Evolutionary conservation across 768 basidiomycete species (phyloP).

Genomic region (Neoboletus subvelutipes): DNA sequence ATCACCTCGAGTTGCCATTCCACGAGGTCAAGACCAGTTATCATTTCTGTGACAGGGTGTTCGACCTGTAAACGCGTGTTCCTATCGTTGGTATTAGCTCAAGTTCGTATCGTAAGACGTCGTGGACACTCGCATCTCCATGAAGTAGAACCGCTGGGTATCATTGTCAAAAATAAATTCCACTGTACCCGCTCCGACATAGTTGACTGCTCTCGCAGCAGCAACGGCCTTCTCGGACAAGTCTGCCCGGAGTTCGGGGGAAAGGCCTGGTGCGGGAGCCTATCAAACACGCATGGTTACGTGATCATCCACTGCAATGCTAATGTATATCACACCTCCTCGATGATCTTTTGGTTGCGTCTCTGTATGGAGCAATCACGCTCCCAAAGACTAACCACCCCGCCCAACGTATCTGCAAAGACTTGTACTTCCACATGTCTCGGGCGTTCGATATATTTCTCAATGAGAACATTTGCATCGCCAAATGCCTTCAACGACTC

Average conservation of each 20-base stretch:
- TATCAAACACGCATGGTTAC: constrained; percentile 29
- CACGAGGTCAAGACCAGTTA: constrained; percentile 90
- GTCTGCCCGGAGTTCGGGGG: constrained; percentile 73
- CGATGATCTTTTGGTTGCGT: constrained; percentile 94
- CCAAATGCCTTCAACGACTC: constrained; percentile 89
- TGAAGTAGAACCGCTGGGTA: constrained; percentile 84
- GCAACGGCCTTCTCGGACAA: constrained; percentile 85
- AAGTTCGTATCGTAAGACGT: not conserved
- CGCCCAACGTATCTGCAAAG: constrained; percentile 81
- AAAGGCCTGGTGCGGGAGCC: constrained; percentile 90
- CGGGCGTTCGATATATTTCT: constrained; percentile 85
- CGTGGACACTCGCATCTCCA: constrained; percentile 75
- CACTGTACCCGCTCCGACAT: constrained; percentile 91
- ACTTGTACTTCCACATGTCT: constrained; percentile 95
- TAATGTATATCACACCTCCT: constrained; percentile 53
- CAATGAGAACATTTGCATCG: constrained; percentile 81
- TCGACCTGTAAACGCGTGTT: constrained; percentile 86
- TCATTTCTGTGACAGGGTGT: constrained; percentile 93
- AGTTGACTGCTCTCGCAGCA: constrained; percentile 89
- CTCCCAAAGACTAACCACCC: constrained; percentile 92
- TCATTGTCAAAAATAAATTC: constrained; percentile 97
- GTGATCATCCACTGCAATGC: not conserved
- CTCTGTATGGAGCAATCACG: constrained; percentile 90
- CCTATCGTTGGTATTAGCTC: constrained; percentile 39
- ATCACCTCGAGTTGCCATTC: constrained; percentile 89